Base-by-base conservation (phyloP, 805 yeast species). In the Ogataea henricii region DNA sequence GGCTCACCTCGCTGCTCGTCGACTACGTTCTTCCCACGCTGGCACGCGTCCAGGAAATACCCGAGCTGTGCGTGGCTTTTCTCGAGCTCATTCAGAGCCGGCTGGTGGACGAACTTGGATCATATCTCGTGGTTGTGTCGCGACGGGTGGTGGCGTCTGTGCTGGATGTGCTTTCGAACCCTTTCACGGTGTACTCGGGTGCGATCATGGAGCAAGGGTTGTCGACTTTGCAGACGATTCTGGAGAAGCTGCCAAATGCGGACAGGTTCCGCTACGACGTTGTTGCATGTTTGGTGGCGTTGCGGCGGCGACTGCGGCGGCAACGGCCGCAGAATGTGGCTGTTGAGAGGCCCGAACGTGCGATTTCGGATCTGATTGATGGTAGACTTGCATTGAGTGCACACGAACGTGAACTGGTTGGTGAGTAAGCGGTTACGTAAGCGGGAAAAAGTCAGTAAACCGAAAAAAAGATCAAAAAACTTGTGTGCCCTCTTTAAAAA, bases 21-120 rank as follows among this genome's bases (percentile, higher is more conserved):
- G 64, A 64, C 32, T 57, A 55, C 17, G 14, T 63, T 8, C 34
- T 65, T n/a, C 64, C 68, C 1, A 58, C 65, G 1, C 43, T 66
- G 7, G 44, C 46, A 10, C 60, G 58, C 40, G 59, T 54, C 6
- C 51, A 47, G n/a, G 70, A 66, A 23, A 40, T 49, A 22, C 62
- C 67, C 3, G 40, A 43, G 10, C 45, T 66, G 2, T 32, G 55
- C 13, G n/a, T 10, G 2, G 33, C 49, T 9, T 38, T 66, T 8
- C 36, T 62, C 12, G 29, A 43, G 5, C 45, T 55, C 1, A 26
- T 62, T 1, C 21, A 47, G 16, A 14, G 33, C 10, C 43, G 52
- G 6, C n/a, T 62, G 1, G 10, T 55, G 3, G 49, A 52, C 3
- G 16, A 29, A 3, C 43, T 61, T 18, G 63, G 55, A 2, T 18